Percentiles rank a stretch among this genome's conserved stretches.
These are phyloP conservation scores for Saturnispora bothae DNA, from an alignment of 805 yeast species.

Conservation along the genomic window DNA sequence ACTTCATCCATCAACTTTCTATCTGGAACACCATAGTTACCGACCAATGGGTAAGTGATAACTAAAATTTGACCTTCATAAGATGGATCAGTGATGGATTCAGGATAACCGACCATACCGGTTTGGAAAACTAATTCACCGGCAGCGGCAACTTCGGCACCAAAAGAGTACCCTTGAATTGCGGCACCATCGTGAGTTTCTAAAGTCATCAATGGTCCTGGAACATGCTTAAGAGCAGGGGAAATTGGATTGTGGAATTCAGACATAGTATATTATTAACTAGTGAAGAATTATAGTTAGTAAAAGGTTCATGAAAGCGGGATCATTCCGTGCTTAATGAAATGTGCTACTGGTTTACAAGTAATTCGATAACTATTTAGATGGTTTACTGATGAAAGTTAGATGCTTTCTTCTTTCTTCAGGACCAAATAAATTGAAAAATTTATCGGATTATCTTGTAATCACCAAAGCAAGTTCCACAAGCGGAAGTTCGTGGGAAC, in stretches of 20 bases:
- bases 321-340: too few relatives aligned
- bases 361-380: too few relatives aligned
- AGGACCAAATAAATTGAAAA: background rate
- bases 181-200: conserved; percentile 81
- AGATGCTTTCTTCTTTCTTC: background rate
- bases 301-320: background rate
- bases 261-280: too few relatives aligned
- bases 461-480: background rate
- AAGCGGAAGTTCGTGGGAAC: background rate
- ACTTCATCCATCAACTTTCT: conserved; percentile 65
- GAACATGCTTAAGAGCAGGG: conserved; percentile 79
- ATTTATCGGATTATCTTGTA: background rate
- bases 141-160: conserved; percentile 79
- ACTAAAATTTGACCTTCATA: conserved; percentile 95
- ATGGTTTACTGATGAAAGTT: background rate
- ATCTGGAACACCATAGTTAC: conserved; percentile 98
- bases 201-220: conserved; percentile 75
- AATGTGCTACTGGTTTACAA: too few relatives aligned
- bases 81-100: conserved; percentile 98
- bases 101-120: conserved; percentile 99
- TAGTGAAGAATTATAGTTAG: too few relatives aligned
- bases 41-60: conserved; percentile 94
- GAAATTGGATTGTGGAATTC: conserved; percentile 67
- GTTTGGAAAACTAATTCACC: conserved; percentile 99
- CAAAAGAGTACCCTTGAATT: conserved; percentile 93